phyloP scores from a whole-genome alignment of 2,329 filamentous ascomycete genomes.

The Xylariomycetidae sp. region DNA sequence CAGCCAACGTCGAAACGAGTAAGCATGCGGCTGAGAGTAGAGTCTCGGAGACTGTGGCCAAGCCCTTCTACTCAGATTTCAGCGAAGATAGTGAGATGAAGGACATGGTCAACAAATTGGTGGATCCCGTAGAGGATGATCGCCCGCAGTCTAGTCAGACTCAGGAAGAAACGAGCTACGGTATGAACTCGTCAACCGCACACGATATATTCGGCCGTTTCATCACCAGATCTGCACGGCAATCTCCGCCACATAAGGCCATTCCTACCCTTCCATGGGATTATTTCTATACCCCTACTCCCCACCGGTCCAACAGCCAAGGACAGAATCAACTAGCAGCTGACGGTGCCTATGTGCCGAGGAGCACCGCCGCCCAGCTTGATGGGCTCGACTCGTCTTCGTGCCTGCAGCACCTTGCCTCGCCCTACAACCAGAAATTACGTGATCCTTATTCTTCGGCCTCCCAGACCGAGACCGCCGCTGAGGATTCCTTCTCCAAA shows the following conservation, averaged over 20 bases:
- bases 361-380: slow-evolving; percentile 16
- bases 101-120: slow-evolving; percentile 35
- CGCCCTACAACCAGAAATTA: slow-evolving; percentile 7
- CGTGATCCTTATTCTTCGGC: slow-evolving; percentile 5
- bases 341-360: slow-evolving; percentile 18
- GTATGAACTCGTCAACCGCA: slow-evolving; percentile 48
- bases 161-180: slow-evolving; percentile 45
- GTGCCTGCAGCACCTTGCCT: slow-evolving; percentile 15
- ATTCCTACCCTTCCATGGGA: slow-evolving; percentile 47
- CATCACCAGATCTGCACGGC: slow-evolving; percentile 27
- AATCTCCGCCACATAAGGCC: slow-evolving; percentile 29
- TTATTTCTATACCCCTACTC: slow-evolving; percentile 36
- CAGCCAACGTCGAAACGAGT: no score
- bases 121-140: slow-evolving; percentile 23
- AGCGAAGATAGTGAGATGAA: slow-evolving; percentile 36
- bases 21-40: no score
- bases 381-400: slow-evolving; percentile 17
- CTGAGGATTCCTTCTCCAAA: slow-evolving; percentile 1
- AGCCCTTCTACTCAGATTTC: slow-evolving; percentile 19
- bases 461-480: slow-evolving; percentile 1
- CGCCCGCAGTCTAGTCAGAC: slow-evolving; percentile 21
- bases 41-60: no score
- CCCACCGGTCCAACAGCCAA: slow-evolving; percentile 17
- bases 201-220: slow-evolving; percentile 45
- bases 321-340: slow-evolving; percentile 14